A percentile compares a stretch with the other conserved stretches of the same genome.
These are phyloP conservation scores for Rhipidocladum racemiflorum DNA, from an alignment of 176 grass and related monocot species.

Conservation along the genomic window DNA sequence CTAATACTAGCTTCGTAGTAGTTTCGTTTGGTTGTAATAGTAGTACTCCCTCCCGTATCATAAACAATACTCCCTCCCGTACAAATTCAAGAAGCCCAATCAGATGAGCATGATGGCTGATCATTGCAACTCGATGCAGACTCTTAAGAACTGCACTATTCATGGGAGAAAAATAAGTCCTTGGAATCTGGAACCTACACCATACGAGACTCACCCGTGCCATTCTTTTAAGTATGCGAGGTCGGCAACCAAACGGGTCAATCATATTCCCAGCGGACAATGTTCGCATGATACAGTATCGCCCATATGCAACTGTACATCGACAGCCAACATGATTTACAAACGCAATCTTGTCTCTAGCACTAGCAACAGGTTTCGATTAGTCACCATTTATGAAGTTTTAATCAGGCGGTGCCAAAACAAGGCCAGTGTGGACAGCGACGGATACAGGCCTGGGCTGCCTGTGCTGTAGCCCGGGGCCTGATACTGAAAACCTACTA, in stretches of 20 bases:
- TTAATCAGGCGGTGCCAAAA: constrained; percentile 23
- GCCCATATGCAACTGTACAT: constrained; percentile 5
- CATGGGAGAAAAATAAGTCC: constrained; percentile 22
- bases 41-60: not conserved
- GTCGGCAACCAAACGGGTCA: constrained; percentile 25
- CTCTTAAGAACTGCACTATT: not conserved
- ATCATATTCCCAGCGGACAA: constrained; percentile 8
- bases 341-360: constrained; percentile 23
- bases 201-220: not conserved
- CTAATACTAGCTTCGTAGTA: too few species aligned
- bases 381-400: not conserved
- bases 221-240: constrained; percentile 16
- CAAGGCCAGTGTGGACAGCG: too few species aligned
- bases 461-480: too few species aligned
- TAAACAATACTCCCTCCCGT: not conserved
- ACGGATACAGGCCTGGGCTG: too few species aligned
- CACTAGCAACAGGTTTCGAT: not conserved
- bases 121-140: constrained; percentile 32
- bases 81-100: not conserved
- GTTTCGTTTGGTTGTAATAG: too few species aligned
- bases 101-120: constrained; percentile 17
- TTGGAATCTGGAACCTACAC: not conserved
- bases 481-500: too few species aligned
- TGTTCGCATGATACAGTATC: not conserved
- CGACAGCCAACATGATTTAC: constrained; percentile 1